phyloP scores from a whole-genome alignment of 352 stramenopile species.

The Pythium aquatile region DNA sequence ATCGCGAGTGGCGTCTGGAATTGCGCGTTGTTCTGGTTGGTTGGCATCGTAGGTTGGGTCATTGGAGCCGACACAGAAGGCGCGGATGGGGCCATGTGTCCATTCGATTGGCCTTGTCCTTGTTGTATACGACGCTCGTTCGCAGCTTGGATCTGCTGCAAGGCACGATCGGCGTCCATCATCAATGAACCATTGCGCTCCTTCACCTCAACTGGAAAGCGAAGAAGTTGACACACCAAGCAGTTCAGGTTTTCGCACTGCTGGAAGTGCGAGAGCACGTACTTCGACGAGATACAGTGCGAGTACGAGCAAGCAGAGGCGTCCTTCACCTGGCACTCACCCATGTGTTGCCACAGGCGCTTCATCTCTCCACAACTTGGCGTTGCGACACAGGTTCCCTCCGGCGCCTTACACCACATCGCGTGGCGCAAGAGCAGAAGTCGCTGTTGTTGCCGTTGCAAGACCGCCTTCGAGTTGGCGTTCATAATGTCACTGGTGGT shows the following conservation, averaged over 20 bases:
- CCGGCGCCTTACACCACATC: conserved; percentile 96
- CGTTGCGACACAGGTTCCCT: conserved; percentile 93
- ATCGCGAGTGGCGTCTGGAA: conserved; percentile 1
- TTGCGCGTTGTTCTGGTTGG: not conserved
- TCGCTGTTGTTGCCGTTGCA: conserved; percentile 98
- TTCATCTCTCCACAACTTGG: conserved; percentile 98
- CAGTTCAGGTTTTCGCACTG: conserved; percentile 97
- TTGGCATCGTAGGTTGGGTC: not conserved
- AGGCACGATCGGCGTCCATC: conserved; percentile 68
- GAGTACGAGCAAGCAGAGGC: conserved; percentile 95
- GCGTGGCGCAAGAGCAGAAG: conserved; percentile 96
- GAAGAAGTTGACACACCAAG: conserved; percentile 96
- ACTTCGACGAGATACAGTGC: conserved; percentile 98
- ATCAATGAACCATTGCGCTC: conserved; percentile 87
- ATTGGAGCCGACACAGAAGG: not conserved
- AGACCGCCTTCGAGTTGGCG: conserved; percentile 89
- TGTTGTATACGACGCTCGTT: conserved; percentile 44
- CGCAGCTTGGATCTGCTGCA: conserved; percentile 78
- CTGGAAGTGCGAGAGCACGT: conserved; percentile 99
- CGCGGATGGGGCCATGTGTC: not conserved
- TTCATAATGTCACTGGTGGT: conserved; percentile 72
- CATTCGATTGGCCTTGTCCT: conserved; percentile 10
- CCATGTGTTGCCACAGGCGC: conserved; percentile 98
- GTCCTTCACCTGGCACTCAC: conserved; percentile 91
- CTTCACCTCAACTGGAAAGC: conserved; percentile 96